Conservation (phyloP, 371 early-diverging fungal species). For the Gilbertella persicaria region DNA sequence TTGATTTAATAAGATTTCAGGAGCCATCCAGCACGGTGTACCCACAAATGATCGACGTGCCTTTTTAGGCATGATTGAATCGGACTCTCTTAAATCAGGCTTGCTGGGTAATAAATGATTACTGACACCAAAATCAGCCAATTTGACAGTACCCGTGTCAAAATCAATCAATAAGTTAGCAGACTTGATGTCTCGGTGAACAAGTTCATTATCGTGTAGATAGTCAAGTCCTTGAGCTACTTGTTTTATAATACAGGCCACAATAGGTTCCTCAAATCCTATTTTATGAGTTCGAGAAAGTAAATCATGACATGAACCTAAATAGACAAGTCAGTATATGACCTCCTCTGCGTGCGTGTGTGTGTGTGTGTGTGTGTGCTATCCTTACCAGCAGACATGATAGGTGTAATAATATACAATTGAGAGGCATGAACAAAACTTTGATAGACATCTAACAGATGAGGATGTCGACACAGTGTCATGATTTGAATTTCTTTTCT, state of each 20-base stretch:
- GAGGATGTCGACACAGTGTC: constrained; percentile 66
- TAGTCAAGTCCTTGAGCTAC: constrained; percentile 87
- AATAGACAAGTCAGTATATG: too few species aligned
- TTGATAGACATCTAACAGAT: constrained; percentile 66
- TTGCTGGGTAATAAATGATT: constrained; percentile 25
- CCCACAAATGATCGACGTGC: constrained; percentile 64
- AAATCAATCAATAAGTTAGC: constrained; percentile 89
- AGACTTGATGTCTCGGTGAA: constrained; percentile 97
- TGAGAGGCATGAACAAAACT: constrained; percentile 63
- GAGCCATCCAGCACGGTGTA: constrained; percentile 92
- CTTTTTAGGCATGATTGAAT: constrained; percentile 19
- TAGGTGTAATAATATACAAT: constrained; percentile 70
- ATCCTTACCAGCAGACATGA: constrained; percentile 60
- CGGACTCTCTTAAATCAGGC: constrained; percentile 7
- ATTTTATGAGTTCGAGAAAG: constrained; percentile 21
- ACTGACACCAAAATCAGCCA: constrained; percentile 55
- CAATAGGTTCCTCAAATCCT: constrained; percentile 39
- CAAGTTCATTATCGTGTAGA: constrained; percentile 88
- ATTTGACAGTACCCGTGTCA: constrained; percentile 43
- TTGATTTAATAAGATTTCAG: constrained; percentile 81
- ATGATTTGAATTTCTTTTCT: constrained; percentile 74
- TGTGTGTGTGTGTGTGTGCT: neutral
- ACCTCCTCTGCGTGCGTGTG: too few species aligned
- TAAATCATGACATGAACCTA: constrained; percentile 47
- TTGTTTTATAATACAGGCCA: constrained; percentile 76